These are phyloP conservation scores for Aspergillus brasiliensis DNA, from an alignment of 2,329 filamentous ascomycete species.

Conservation along the genomic window DNA sequence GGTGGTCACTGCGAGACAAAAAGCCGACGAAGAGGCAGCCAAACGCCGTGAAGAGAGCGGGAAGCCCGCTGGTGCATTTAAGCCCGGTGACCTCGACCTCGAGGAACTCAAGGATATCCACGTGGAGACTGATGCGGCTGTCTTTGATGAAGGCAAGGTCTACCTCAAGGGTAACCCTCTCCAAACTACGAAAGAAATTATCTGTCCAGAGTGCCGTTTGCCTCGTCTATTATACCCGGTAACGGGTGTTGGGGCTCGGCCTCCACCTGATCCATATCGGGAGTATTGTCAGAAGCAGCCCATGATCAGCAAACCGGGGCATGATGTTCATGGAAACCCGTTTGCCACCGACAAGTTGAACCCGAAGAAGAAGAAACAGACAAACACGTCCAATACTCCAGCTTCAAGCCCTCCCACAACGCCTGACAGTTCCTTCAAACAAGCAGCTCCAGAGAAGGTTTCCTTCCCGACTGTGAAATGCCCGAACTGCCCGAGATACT, in stretches of 20 bases:
- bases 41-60: conserved; percentile 34
- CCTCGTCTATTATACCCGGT: conserved; percentile 61
- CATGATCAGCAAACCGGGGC: conserved; percentile 58
- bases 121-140: conserved; percentile 54
- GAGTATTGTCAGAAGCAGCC: conserved; percentile 64
- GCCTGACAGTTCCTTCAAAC: conserved; percentile 36
- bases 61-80: conserved; percentile 35
- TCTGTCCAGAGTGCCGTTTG: conserved; percentile 62
- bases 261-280: conserved; percentile 51
- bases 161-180: conserved; percentile 61
- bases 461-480: conserved; percentile 52
- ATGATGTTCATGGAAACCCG: conserved; percentile 63
- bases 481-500: conserved; percentile 62
- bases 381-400: conserved; percentile 37
- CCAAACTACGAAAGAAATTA: conserved; percentile 60
- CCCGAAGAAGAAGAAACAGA: conserved; percentile 48
- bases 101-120: conserved; percentile 38
- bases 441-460: conserved; percentile 31
- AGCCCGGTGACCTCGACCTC: conserved; percentile 37
- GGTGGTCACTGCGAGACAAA: conserved; percentile 45
- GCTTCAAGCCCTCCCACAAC: conserved; percentile 39
- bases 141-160: conserved; percentile 56
- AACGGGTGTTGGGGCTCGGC: conserved; percentile 52
- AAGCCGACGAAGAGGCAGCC: conserved; percentile 44
- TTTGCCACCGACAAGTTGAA: conserved; percentile 48